A percentile compares a stretch with the other conserved stretches of the same genome.
Conservation (phyloP, 2,329 filamentous ascomycete species). For the Meredithiella fracta region DNA sequence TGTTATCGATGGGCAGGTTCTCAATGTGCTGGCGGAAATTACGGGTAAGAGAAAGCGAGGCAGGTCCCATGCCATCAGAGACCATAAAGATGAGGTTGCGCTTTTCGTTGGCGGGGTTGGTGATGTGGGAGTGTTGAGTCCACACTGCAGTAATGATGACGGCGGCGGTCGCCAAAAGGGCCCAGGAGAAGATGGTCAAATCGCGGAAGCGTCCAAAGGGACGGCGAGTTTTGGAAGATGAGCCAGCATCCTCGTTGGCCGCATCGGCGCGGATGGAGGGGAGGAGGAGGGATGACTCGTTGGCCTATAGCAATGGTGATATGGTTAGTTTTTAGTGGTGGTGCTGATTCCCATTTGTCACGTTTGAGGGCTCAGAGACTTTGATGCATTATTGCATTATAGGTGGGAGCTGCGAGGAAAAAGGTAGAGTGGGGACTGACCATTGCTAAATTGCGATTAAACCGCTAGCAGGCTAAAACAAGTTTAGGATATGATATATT, state of each 20-base stretch:
- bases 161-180: constrained; percentile 58
- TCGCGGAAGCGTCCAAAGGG: constrained; percentile 43
- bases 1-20: constrained; percentile 56
- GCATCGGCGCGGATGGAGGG: constrained; percentile 19
- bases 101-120: constrained; percentile 39
- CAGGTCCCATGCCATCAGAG: constrained; percentile 94
- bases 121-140: constrained; percentile 45
- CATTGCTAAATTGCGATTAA: constrained; percentile 6
- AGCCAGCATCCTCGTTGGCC: constrained; percentile 20
- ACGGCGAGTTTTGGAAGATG: constrained; percentile 15
- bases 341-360: neutral
- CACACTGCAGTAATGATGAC: constrained; percentile 68
- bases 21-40: constrained; percentile 68
- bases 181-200: constrained; percentile 64
- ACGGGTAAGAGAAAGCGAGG: constrained; percentile 71
- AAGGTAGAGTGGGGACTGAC: constrained; percentile 6
- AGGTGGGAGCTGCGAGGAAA: neutral
- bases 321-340: constrained; percentile 1
- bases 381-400: constrained; percentile 8
- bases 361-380: neutral
- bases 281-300: constrained; percentile 20
- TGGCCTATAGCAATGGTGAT: constrained; percentile 1
- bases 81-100: constrained; percentile 98
- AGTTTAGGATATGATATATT: neutral
- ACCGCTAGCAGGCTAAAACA: neutral